Conservation (phyloP, 2,329 filamentous ascomycete genomes). For the Cadophora gregata region DNA sequence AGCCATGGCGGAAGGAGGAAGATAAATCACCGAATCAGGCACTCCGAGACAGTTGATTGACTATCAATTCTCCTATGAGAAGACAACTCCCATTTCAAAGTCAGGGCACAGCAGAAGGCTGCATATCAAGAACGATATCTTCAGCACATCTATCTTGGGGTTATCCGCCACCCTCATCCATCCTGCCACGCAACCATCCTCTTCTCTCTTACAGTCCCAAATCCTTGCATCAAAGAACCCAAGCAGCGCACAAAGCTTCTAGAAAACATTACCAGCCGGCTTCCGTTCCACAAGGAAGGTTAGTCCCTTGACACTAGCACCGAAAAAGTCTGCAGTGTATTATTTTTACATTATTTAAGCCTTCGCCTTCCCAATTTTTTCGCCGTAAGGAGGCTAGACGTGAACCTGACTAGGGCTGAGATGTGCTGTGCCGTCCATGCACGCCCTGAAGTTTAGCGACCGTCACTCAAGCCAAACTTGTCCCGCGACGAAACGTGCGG, state of each 20-base stretch:
- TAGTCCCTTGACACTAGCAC: constrained; percentile 1
- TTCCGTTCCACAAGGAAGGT: constrained; percentile 1
- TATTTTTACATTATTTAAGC: constrained; percentile 21
- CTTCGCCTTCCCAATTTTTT: background rate
- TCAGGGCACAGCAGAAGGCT: background rate
- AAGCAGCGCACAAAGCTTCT: constrained; percentile 13
- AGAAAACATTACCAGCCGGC: background rate
- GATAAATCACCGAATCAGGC: constrained; percentile 7
- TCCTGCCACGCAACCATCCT: background rate
- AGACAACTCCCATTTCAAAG: background rate
- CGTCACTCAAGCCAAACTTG: constrained; percentile 5
- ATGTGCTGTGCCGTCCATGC: background rate
- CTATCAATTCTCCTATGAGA: constrained; percentile 7
- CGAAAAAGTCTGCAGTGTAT: constrained; percentile 5
- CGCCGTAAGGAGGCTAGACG: background rate
- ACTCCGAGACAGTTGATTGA: constrained; percentile 2
- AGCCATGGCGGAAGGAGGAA: background rate
- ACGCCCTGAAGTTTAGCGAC: constrained; percentile 9
- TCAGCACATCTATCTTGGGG: background rate
- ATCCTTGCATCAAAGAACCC: constrained; percentile 6
- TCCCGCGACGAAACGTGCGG: constrained; percentile 12
- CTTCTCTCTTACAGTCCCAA: background rate
- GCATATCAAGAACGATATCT: constrained; percentile 6
- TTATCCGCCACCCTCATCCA: constrained; percentile 11
- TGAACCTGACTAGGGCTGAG: constrained; percentile 7